Percentiles rank a stretch among this genome's conserved stretches.
Conservation (phyloP, 306 rosid genomes). For the Castanea sativa region DNA sequence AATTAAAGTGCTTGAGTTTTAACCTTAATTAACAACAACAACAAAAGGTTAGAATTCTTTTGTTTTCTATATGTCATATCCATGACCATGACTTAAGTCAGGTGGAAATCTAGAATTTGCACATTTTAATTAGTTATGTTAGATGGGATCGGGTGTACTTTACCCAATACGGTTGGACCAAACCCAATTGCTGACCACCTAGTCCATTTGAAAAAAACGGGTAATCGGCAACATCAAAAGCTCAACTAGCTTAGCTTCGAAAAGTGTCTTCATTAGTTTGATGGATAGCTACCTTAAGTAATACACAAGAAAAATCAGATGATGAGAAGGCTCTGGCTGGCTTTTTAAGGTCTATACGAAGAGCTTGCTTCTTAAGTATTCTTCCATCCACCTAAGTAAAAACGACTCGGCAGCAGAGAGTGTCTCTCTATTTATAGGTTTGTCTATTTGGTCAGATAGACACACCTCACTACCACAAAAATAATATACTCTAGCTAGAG, state of each 20-base stretch:
- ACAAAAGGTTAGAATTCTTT: background rate
- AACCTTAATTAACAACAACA: background rate
- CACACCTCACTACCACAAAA: background rate
- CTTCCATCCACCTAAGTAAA: constrained; percentile 37
- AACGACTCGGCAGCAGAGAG: constrained; percentile 48
- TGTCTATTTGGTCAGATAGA: background rate
- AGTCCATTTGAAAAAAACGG: constrained; percentile 11
- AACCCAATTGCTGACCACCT: constrained; percentile 34
- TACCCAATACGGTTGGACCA: constrained; percentile 53
- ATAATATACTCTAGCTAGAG: background rate
- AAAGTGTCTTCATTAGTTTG: constrained; percentile 34
- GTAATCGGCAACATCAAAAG: background rate
- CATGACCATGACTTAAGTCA: background rate
- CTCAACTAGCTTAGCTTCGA: constrained; percentile 36
- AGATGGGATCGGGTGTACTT: constrained; percentile 48
- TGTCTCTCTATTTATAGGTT: constrained; percentile 20
- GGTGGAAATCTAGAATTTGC: background rate
- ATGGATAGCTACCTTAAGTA: constrained; percentile 43
- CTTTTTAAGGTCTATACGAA: background rate
- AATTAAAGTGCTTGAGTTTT: background rate
- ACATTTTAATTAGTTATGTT: constrained; percentile 21
- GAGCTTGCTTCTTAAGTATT: constrained; percentile 30
- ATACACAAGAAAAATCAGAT: constrained; percentile 23
- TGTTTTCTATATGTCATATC: background rate
- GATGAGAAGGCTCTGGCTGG: background rate